A percentile compares a stretch with the other conserved stretches of the same genome.
phyloP scores from a whole-genome alignment of 2,329 filamentous ascomycete species.

The Malbranchea zuffiana region DNA sequence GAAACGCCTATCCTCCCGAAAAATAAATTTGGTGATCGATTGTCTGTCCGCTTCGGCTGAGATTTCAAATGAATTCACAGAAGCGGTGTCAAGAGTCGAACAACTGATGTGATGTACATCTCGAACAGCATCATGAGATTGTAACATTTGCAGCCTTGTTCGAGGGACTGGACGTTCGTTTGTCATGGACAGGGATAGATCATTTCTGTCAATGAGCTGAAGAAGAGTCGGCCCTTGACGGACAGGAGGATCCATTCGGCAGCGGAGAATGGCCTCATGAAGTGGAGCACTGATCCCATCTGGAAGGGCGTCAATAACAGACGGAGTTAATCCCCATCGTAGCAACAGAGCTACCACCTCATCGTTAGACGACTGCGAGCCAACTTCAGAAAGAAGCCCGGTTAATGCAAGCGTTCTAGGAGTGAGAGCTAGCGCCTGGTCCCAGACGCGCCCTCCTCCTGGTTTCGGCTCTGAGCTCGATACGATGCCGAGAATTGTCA shows the following conservation, averaged over 20 bases:
- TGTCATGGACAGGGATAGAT: slow-evolving; percentile 58
- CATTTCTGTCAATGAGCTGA: slow-evolving; percentile 66
- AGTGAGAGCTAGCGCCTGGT: slow-evolving; percentile 36
- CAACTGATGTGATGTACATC: slow-evolving; percentile 69
- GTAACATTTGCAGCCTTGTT: slow-evolving; percentile 29
- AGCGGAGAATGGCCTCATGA: slow-evolving; percentile 72
- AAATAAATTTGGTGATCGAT: slow-evolving; percentile 72
- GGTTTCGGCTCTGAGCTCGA: slow-evolving; percentile 23
- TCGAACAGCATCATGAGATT: slow-evolving; percentile 55
- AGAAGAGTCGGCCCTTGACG: slow-evolving; percentile 64
- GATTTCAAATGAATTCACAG: slow-evolving; percentile 55
- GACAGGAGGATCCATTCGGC: slow-evolving; percentile 69
- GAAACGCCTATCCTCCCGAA: slow-evolving; percentile 80
- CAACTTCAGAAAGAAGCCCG: slow-evolving; percentile 52
- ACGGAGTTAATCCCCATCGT: slow-evolving; percentile 50
- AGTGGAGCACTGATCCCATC: slow-evolving; percentile 72
- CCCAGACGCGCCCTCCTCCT: slow-evolving; percentile 24
- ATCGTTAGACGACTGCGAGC: slow-evolving; percentile 39
- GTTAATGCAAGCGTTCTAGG: slow-evolving; percentile 61
- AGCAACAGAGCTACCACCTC: slow-evolving; percentile 66
- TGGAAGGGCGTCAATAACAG: slow-evolving; percentile 69
- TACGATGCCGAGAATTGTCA: slow-evolving; percentile 42
- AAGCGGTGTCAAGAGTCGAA: slow-evolving; percentile 38
- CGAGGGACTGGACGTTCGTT: slow-evolving; percentile 33
- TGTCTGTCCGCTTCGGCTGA: slow-evolving; percentile 75